Evolutionary conservation across 306 rosid species (phyloP).

Genomic region (Arachis hypogaea): DNA sequence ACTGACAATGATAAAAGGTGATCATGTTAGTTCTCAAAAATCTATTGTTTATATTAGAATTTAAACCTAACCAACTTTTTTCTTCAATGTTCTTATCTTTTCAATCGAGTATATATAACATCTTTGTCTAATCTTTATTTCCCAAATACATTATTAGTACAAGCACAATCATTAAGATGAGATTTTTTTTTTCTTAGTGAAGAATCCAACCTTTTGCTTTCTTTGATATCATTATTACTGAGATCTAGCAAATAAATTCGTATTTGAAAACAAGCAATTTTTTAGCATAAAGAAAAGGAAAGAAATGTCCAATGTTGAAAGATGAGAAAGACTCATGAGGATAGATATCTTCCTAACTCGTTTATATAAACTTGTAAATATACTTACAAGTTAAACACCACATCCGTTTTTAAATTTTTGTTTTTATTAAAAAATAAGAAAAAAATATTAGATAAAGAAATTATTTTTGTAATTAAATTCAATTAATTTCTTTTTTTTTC

Average conservation of each 20-base stretch:
- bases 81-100: slow-evolving; percentile 1
- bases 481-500: no score
- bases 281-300: not conserved
- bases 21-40: not conserved
- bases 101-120: slow-evolving; percentile 18
- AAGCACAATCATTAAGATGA: slow-evolving; percentile 40
- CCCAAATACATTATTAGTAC: slow-evolving; percentile 7
- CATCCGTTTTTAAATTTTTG: no score
- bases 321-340: no score
- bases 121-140: slow-evolving; percentile 33
- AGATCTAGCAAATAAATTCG: slow-evolving; percentile 5
- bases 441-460: no score
- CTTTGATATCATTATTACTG: slow-evolving; percentile 36
- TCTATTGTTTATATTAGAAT: not conserved
- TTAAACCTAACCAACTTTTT: slow-evolving; percentile 20
- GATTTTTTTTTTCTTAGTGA: slow-evolving; percentile 38
- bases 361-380: no score
- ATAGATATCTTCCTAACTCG: no score
- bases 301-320: no score
- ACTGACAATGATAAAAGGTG: not conserved
- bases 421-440: no score
- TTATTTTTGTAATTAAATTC: no score
- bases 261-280: slow-evolving; percentile 12
- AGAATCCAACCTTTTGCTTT: slow-evolving; percentile 38
- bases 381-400: no score